Conservation (phyloP, 495 filamentous ascomycete genomes). For the Lepraria neglecta region DNA sequence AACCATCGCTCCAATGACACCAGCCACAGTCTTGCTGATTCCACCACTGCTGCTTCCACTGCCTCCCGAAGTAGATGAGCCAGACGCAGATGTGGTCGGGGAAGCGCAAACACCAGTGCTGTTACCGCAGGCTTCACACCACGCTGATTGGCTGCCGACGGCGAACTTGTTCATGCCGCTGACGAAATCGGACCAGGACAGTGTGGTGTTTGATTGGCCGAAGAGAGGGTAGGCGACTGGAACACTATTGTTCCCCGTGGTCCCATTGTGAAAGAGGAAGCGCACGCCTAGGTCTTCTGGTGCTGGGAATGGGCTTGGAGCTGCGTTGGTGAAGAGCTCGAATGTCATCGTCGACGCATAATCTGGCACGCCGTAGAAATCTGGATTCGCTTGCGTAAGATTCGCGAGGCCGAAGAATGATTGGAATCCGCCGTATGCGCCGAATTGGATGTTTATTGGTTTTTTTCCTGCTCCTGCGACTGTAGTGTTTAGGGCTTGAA, state of each 20-base stretch:
- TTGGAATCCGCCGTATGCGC: conserved; percentile 45
- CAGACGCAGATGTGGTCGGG: conserved; percentile 16
- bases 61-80: background rate
- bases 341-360: conserved; percentile 51
- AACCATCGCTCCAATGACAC: conserved; percentile 59
- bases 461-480: conserved; percentile 31
- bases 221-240: conserved; percentile 42
- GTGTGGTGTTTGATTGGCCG: conserved; percentile 30
- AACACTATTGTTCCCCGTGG: conserved; percentile 30
- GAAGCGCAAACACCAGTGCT: conserved; percentile 36
- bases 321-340: conserved; percentile 46
- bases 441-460: conserved; percentile 45
- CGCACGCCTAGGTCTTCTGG: conserved; percentile 40
- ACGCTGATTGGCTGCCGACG: conserved; percentile 35
- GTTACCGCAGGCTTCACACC: conserved; percentile 46
- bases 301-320: conserved; percentile 31
- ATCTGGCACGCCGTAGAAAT: conserved; percentile 46
- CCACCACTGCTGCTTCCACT: conserved; percentile 17
- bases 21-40: conserved; percentile 41
- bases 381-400: conserved; percentile 29
- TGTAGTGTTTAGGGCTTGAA: conserved; percentile 41
- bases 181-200: conserved; percentile 44
- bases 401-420: conserved; percentile 49
- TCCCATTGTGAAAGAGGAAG: conserved; percentile 52
- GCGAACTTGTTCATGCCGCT: conserved; percentile 38